Base-by-base conservation (phyloP, 129 eudicot genomes). In the Oenanthe sinensis region DNA sequence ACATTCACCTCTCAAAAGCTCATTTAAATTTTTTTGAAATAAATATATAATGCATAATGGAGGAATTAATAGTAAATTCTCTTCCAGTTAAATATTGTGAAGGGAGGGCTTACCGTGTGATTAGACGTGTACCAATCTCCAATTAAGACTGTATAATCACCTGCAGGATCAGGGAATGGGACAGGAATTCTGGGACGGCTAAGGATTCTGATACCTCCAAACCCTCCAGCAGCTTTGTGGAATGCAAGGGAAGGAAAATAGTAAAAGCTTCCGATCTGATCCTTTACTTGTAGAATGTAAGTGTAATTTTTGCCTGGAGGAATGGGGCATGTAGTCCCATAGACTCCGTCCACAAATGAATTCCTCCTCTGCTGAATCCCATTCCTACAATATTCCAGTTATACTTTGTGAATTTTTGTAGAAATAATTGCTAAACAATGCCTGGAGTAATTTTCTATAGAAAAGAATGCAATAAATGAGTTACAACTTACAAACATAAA, bases 151-250 rank as follows among this genome's bases (percentile, higher is more conserved):
- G 97, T 91, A 85, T 81, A 87, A 75, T 95, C 98, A 8, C 77
- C 97, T 0, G 92, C 79, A 0, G 98, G 97, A 13, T 86, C 85
- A 42, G 80, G 86, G 24, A 95, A 91, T 2, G 98, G 98, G 16
- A 95, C 94, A 0, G 97, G 98, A 36, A 91, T 95, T 43, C 83
- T 79, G 19, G 98, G 98, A 62, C 98, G 86, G 80, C 96, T 95
- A 43, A 91, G 85, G 79, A 95, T 95, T 76, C 87, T 88, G 36
- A 95, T 88, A 6, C 96, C 97, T 71, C 98, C 98, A 47, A 88
- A 95, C 9, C 97, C 98, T 84, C 98, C 98, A 0, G 97, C 96
- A 37, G 96, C 98, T 75, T 95, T 95, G 79, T 91, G 98, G 85
- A 91, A 89, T 8, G 85, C 96, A 8, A 90, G 85, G 33, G 97